A percentile compares a stretch with the other conserved stretches of the same genome.
These are phyloP conservation scores for Moesziomyces globuligerus DNA, from an alignment of 1,284 basidiomycete genomes.

Conservation along the genomic window DNA sequence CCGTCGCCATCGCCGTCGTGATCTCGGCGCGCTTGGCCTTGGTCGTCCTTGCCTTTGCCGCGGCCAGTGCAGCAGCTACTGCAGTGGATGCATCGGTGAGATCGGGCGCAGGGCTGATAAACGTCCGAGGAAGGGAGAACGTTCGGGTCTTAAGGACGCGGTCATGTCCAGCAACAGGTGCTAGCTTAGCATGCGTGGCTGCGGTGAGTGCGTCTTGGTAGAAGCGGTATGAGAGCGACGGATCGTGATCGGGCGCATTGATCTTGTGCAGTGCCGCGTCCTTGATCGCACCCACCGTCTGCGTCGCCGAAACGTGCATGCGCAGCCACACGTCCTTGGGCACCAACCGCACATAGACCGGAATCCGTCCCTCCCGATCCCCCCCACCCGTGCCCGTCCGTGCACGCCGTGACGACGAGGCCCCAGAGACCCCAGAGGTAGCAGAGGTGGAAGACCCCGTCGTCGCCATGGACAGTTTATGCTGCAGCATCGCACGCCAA, in stretches of 20 bases:
- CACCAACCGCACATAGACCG: constrained; percentile 55
- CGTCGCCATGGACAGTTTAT: constrained; percentile 22
- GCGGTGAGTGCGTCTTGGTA: constrained; percentile 48
- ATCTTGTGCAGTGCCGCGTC: constrained; percentile 36
- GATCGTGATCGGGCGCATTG: constrained; percentile 40
- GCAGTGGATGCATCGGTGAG: constrained; percentile 9
- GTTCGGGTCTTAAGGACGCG: constrained; percentile 29
- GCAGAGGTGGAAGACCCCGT: constrained; percentile 21
- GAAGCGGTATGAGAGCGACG: constrained; percentile 35
- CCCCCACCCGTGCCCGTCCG: too few relatives aligned
- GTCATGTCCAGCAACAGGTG: constrained; percentile 21
- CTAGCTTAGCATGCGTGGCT: constrained; percentile 26
- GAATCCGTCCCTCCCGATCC: constrained; percentile 11
- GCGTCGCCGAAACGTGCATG: constrained; percentile 39
- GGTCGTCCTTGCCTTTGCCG: constrained; percentile 4
- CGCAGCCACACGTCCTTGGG: constrained; percentile 58
- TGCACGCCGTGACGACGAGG: too few relatives aligned
- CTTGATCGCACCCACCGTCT: constrained; percentile 52
- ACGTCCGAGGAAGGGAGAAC: constrained; percentile 36
- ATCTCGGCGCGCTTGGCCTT: too few relatives aligned
- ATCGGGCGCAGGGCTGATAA: constrained; percentile 21
- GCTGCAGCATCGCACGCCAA: constrained; percentile 20
- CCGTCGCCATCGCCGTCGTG: too few relatives aligned
- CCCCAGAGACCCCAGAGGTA: too few relatives aligned
- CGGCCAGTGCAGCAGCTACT: constrained; percentile 6